Evolutionary conservation across 2,329 filamentous ascomycete species (phyloP).

Genomic region (Ophiocordyceps robertsii): DNA sequence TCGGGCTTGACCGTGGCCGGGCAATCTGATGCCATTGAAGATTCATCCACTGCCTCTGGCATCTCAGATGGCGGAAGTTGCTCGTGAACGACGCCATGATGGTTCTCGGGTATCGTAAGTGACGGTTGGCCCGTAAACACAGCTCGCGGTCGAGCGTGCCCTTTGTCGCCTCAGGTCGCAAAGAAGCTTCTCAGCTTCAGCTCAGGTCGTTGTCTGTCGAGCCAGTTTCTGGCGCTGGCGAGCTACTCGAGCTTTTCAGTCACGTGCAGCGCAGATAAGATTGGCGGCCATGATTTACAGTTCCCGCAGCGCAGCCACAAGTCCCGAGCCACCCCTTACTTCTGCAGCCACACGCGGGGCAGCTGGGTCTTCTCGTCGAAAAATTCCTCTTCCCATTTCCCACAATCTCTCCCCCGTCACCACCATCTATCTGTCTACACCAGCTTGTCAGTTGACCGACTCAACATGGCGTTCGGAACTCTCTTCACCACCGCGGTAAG

Average conservation of each 20-base stretch:
- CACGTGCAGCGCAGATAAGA: conserved; percentile 11
- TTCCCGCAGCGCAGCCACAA: too few relatives aligned
- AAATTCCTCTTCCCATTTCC: conserved; percentile 16
- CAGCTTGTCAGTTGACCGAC: neutral
- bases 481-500: conserved; percentile 77
- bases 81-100: conserved; percentile 22
- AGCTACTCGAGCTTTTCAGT: neutral
- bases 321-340: conserved; percentile 1
- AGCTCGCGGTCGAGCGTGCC: conserved; percentile 4
- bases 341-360: conserved; percentile 19
- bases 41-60: conserved; percentile 15
- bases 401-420: conserved; percentile 7
- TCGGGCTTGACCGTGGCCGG: conserved; percentile 10
- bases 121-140: conserved; percentile 9
- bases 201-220: too few relatives aligned
- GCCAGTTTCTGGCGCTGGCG: too few relatives aligned
- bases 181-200: neutral
- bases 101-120: conserved; percentile 10
- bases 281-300: neutral
- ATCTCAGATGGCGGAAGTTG: conserved; percentile 21
- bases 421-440: conserved; percentile 1
- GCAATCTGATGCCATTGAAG: conserved; percentile 15
- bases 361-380: conserved; percentile 11
- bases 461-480: conserved; percentile 83
- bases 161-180: neutral